Base-by-base conservation (phyloP, 1,284 basidiomycete genomes). In the Cryptococcus sp. region DNA sequence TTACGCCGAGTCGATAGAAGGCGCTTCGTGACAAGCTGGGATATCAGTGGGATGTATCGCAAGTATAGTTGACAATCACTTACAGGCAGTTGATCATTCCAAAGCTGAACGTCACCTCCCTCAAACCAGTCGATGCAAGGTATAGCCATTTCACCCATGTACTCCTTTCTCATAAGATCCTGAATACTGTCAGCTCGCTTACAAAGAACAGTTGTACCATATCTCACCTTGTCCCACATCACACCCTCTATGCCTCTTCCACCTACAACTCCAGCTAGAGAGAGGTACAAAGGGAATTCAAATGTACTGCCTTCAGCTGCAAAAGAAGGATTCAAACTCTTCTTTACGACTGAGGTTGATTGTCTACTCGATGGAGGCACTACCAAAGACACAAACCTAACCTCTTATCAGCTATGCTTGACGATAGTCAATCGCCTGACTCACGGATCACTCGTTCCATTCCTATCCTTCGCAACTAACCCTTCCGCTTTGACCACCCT, bases 171-270 rank as follows among this genome's bases (percentile, higher is more conserved):
- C 62, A 91, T 75, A 64, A 86, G 78, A 50, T 78, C 76, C 73
- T 76, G 56, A 11, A 30, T 8, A 23, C 5, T 4, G 53, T 59
- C 48, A 66, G 63, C 52, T 31, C 15, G 2, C 7, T 34, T 42
- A 5, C 36, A n/a, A 7, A 15, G 30, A 11, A 32, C 15, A 34
- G 15, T 37, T 37, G 44, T 7, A 37, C 11, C n/a, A 6, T 35
- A 64, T 49, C 75, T 64, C 69, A 95, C 94, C 79, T 89, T 92
- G 77, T 95, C 92, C 94, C 94, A 98, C 0, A 92, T 81, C 35
- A 97, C 86, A 47, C 92, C 80, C 72, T 97, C 92, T 49, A 97
- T 68, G 5, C 76, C 76, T 31, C 76, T 60, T 4, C 83, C 85
- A 44, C 87, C 86, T 10, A 91, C 82, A 44, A 82, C 81, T 53